phyloP scores from a whole-genome alignment of 352 stramenopile genomes.

The Globisporangium emineosum region DNA sequence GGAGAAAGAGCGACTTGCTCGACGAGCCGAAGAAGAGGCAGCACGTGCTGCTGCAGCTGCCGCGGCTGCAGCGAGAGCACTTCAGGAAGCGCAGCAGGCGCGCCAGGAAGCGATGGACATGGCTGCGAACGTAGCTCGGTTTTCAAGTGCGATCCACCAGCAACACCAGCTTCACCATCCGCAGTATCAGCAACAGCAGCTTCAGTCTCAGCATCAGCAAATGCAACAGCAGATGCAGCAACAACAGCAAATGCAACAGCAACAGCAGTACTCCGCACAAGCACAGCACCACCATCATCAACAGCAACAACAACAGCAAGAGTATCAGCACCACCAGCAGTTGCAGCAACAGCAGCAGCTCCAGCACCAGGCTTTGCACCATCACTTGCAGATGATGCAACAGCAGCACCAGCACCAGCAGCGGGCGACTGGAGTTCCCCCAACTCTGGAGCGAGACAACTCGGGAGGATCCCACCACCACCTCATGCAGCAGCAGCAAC shows the following conservation, averaged over 20 bases:
- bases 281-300: conserved; percentile 35
- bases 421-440: conserved; percentile 18
- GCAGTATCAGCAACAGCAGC: conserved; percentile 23
- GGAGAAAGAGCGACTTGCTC: conserved; percentile 60
- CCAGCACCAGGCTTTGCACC: conserved; percentile 44
- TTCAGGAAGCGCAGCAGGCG: conserved; percentile 75
- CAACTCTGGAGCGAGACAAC: conserved; percentile 13
- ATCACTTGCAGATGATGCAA: conserved; percentile 42
- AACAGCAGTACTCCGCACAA: conserved; percentile 31
- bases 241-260: conserved; percentile 13
- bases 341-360: conserved; percentile 43
- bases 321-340: conserved; percentile 42
- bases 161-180: conserved; percentile 35
- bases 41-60: conserved; percentile 64
- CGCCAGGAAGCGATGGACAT: conserved; percentile 82
- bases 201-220: conserved; percentile 25
- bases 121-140: conserved; percentile 67
- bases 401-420: conserved; percentile 48
- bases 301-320: conserved; percentile 41
- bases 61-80: conserved; percentile 59
- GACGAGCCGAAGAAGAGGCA: conserved; percentile 79
- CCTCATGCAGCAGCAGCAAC: conserved; percentile 41
- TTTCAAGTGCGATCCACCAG: conserved; percentile 72
- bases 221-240: conserved; percentile 21
- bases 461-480: conserved; percentile 35